Evolutionary conservation across 179 eudicot genomes (phyloP).

Genomic region (Gypsophila paniculata): DNA sequence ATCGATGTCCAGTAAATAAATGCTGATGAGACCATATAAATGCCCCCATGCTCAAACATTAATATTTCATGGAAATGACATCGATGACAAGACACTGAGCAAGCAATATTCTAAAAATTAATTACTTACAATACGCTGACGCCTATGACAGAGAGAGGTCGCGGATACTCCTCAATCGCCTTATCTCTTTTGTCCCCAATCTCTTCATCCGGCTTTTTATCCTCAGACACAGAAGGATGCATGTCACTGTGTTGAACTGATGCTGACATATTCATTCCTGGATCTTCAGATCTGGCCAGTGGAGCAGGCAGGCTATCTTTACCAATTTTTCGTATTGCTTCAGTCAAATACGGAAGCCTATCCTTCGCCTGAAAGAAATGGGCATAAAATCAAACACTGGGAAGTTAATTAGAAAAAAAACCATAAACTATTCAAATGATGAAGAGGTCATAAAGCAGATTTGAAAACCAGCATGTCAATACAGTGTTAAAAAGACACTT

Average conservation of each 20-base stretch:
- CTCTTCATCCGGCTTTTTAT: conserved; percentile 32
- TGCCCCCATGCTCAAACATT: conserved; percentile 7
- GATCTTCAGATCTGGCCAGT: conserved; percentile 22
- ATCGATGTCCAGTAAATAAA: background rate
- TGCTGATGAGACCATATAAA: conserved; percentile 15
- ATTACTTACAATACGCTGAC: conserved; percentile 88
- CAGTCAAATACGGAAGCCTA: conserved; percentile 56
- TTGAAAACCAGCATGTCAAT: conserved; percentile 11
- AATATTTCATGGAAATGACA: conserved; percentile 10
- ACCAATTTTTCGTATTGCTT: conserved; percentile 66
- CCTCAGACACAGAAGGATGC: conserved; percentile 32
- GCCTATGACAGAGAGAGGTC: conserved; percentile 80
- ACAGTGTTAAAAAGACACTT: background rate
- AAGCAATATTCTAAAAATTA: conserved; percentile 17
- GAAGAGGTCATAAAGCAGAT: conserved; percentile 3
- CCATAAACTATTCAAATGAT: conserved; percentile 1
- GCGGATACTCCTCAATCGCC: conserved; percentile 63
- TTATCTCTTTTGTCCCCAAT: conserved; percentile 37
- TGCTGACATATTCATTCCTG: conserved; percentile 22
- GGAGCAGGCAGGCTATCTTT: conserved; percentile 29
- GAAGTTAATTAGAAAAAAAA: background rate
- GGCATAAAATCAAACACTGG: background rate
- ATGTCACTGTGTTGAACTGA: conserved; percentile 26
- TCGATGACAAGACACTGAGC: conserved; percentile 11
- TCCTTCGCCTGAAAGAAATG: conserved; percentile 49